These are phyloP conservation scores for Anthracocystis panici-leucophaei DNA, from an alignment of 1,284 basidiomycete genomes.

Conservation along the genomic window DNA sequence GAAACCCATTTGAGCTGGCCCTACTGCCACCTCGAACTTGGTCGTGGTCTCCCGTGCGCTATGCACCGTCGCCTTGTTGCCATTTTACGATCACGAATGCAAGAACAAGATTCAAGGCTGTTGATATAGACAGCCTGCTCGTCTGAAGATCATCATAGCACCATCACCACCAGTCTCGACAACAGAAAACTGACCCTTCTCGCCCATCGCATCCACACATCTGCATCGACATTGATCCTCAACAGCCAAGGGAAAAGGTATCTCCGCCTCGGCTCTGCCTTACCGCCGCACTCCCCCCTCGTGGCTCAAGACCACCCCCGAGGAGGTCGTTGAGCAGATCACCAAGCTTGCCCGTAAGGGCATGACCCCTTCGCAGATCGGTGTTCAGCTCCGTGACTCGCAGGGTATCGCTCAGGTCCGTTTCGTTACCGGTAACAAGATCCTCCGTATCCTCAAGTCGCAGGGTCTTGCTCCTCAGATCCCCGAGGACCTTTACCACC, in stretches of 20 bases:
- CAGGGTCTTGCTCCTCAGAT: constrained; percentile 95
- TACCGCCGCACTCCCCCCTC: constrained; percentile 94
- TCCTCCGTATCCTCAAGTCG: constrained; percentile 96
- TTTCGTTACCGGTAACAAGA: constrained; percentile 99
- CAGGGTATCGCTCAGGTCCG: constrained; percentile 96
- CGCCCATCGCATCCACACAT: background rate
- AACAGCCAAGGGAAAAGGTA: constrained; percentile 69
- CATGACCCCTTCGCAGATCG: constrained; percentile 96
- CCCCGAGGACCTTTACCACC: constrained; percentile 99
- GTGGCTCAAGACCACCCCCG: constrained; percentile 96
- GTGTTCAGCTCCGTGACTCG: constrained; percentile 96
- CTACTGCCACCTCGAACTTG: background rate
- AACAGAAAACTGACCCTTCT: constrained; percentile 8
- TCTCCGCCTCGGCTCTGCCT: constrained; percentile 89
- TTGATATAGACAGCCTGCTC: constrained; percentile 5
- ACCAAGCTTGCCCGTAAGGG: constrained; percentile 97
- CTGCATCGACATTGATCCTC: constrained; percentile 1
- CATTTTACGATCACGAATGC: background rate
- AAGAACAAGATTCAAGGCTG: background rate
- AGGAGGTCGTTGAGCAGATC: constrained; percentile 96
- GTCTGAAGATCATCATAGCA: constrained; percentile 3
- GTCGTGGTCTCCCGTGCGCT: background rate
- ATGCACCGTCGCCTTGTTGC: background rate
- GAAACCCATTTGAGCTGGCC: background rate
- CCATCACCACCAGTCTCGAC: background rate